Evolutionary conservation across 345 rosid species (phyloP).

Genomic region (Salix suchowensis): DNA sequence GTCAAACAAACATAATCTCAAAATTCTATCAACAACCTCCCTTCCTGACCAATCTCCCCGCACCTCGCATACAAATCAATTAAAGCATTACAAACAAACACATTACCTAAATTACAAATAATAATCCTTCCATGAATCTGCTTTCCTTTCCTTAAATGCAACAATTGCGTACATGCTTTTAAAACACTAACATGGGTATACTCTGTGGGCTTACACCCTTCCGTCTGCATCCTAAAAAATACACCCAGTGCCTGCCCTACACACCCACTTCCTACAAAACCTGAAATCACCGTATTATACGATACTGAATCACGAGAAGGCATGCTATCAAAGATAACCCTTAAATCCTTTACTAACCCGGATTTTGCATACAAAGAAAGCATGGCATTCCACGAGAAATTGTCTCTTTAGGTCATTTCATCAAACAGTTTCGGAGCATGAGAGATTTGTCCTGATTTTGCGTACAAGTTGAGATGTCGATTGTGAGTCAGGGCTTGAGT

Average conservation of each 20-base stretch:
- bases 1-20: not conserved
- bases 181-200: constrained; percentile 48
- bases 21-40: constrained; percentile 39
- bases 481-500: constrained; percentile 20
- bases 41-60: constrained; percentile 41
- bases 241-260: constrained; percentile 30
- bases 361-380: constrained; percentile 41
- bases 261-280: constrained; percentile 34
- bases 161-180: constrained; percentile 45
- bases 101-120: constrained; percentile 27
- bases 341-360: constrained; percentile 35
- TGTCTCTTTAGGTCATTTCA: constrained; percentile 43
- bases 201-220: constrained; percentile 34
- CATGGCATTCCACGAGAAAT: constrained; percentile 57
- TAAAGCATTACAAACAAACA: constrained; percentile 50
- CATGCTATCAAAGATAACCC: constrained; percentile 36
- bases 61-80: constrained; percentile 53
- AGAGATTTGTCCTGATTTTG: constrained; percentile 25
- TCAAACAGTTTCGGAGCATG: constrained; percentile 48
- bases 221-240: constrained; percentile 36
- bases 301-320: constrained; percentile 47
- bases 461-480: constrained; percentile 48
- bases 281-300: constrained; percentile 45
- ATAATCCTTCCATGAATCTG: constrained; percentile 54
- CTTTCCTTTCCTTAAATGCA: constrained; percentile 45